Evolutionary conservation across 495 filamentous ascomycete species (phyloP).

Genomic region (Trichoderma virens): DNA sequence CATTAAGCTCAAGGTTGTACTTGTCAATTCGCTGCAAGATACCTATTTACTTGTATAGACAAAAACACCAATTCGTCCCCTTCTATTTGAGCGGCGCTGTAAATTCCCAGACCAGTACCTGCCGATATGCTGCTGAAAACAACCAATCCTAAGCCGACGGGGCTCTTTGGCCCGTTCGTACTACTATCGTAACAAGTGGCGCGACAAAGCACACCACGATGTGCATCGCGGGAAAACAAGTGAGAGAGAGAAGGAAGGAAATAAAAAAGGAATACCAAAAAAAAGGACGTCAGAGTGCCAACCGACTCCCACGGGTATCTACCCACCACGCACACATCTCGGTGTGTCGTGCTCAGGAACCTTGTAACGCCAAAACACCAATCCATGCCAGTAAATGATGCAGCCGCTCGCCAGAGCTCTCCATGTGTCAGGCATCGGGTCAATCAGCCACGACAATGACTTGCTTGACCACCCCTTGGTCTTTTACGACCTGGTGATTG

Average conservation of each 20-base stretch:
- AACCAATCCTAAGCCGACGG: neutral
- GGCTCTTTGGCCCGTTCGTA: neutral
- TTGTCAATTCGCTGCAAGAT: neutral
- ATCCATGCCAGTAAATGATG: slow-evolving; percentile 14
- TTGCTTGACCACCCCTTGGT: slow-evolving; percentile 10
- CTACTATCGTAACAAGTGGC: neutral
- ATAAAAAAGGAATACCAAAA: neutral
- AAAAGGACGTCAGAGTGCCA: neutral
- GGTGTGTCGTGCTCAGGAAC: slow-evolving; percentile 1
- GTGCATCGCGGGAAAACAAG: too few relatives aligned
- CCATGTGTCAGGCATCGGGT: slow-evolving; percentile 16
- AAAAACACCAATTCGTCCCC: neutral
- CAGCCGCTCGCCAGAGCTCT: slow-evolving; percentile 13
- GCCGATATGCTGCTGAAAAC: neutral
- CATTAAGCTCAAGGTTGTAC: too few relatives aligned
- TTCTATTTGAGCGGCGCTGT: neutral
- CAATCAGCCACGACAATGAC: slow-evolving; percentile 17
- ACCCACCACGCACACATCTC: neutral
- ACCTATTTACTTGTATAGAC: neutral
- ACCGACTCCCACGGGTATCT: slow-evolving; percentile 11
- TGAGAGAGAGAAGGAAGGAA: neutral
- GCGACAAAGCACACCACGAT: neutral
- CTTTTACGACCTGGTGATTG: slow-evolving; percentile 28
- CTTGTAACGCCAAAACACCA: slow-evolving; percentile 10
- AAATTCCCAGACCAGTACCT: too few relatives aligned